Percentiles rank a stretch among this genome's conserved stretches.
Conservation (phyloP, 768 basidiomycete genomes). For the Boletus sensibilis region DNA sequence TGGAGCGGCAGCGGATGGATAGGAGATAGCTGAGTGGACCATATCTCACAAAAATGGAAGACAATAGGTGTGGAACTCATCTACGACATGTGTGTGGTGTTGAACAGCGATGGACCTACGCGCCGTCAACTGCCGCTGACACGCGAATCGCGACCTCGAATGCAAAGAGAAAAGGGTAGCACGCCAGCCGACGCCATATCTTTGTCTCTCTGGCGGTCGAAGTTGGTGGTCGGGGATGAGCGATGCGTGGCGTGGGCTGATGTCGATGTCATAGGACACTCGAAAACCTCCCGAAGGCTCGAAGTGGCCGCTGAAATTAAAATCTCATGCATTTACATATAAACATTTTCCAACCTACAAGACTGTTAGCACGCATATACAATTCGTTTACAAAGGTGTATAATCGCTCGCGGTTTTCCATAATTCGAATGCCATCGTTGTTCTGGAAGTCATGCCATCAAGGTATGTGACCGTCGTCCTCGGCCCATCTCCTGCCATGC, state of each 20-base stretch:
- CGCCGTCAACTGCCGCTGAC: not conserved
- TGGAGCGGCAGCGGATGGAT: not conserved
- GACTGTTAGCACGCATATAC: not conserved
- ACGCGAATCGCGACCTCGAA: not conserved
- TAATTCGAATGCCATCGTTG: not conserved
- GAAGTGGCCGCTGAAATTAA: not conserved
- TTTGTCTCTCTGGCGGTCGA: not conserved
- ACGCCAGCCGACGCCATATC: not conserved
- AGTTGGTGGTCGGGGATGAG: not conserved
- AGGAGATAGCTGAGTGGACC: not conserved
- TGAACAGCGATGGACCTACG: not conserved
- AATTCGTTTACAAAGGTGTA: not conserved
- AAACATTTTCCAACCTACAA: not conserved
- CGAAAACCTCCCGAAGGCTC: not conserved
- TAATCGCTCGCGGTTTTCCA: no score
- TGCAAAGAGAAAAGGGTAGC: not conserved
- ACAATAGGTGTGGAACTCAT: slow-evolving; percentile 13
- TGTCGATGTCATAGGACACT: not conserved
- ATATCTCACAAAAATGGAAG: not conserved
- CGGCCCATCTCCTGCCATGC: not conserved
- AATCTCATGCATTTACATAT: not conserved
- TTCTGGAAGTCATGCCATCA: not conserved
- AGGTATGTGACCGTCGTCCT: no score
- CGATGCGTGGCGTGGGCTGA: not conserved
- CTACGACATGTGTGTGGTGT: not conserved